Conservation (phyloP, 148 eudicot species). For the Persicaria tinctoria region DNA sequence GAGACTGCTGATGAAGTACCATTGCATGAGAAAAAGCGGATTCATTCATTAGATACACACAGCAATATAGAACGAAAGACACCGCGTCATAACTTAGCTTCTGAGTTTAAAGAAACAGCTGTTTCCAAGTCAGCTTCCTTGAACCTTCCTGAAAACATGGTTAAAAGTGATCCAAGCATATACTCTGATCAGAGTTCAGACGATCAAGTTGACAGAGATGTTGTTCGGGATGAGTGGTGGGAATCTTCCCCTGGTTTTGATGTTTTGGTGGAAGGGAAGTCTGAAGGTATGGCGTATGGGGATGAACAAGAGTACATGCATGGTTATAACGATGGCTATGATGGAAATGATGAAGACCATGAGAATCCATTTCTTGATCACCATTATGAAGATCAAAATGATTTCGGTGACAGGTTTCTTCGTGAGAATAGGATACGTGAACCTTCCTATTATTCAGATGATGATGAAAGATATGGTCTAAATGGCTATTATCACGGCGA, state of each 20-base stretch:
- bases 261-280: conserved; percentile 52
- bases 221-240: conserved; percentile 44
- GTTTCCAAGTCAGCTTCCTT: conserved; percentile 20
- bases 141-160: conserved; percentile 20
- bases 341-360: conserved; percentile 30
- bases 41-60: conserved; percentile 11
- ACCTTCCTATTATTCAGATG: conserved; percentile 23
- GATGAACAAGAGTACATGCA: conserved; percentile 30
- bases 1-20: conserved; percentile 11
- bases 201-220: conserved; percentile 27
- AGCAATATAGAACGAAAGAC: conserved; percentile 17
- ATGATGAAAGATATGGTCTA: conserved; percentile 15
- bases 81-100: conserved; percentile 17
- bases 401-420: conserved; percentile 21
- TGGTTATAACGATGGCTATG: conserved; percentile 17
- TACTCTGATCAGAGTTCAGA: conserved; percentile 48
- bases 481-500: conserved; percentile 18
- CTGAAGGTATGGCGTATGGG: conserved; percentile 33
- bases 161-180: conserved; percentile 26
- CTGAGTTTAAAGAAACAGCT: conserved; percentile 29
- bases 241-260: conserved; percentile 71
- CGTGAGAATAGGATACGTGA: conserved; percentile 19
- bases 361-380: conserved; percentile 25
- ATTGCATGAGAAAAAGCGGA: conserved; percentile 17
- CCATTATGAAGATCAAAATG: conserved; percentile 25